Conservation (phyloP, 257 asterid species). For the Solanum ahanhuiri region DNA sequence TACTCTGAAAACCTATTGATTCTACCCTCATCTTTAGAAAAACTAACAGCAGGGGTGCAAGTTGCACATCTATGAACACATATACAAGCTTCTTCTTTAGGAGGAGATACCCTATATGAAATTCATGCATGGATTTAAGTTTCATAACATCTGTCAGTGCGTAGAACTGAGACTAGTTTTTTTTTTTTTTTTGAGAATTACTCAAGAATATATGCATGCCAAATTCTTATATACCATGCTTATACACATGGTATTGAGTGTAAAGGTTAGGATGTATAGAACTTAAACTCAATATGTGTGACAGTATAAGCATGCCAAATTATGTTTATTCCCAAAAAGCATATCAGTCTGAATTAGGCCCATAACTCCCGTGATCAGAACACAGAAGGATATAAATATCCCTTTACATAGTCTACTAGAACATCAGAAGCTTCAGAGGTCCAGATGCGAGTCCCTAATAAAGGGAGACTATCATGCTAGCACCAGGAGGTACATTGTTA, state of each 20-base stretch:
- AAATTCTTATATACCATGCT: background rate
- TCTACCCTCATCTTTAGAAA: background rate
- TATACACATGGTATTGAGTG: background rate
- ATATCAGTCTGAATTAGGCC: background rate
- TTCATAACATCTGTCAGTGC: background rate
- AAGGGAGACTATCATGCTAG: background rate
- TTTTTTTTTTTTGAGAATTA: too few species aligned
- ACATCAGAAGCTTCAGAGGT: background rate
- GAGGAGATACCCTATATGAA: background rate
- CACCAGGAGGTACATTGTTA: background rate
- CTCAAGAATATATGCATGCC: background rate
- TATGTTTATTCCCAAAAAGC: background rate
- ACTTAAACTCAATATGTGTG: background rate
- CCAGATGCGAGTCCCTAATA: background rate
- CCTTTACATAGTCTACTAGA: background rate
- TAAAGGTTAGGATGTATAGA: background rate
- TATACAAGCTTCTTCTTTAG: background rate
- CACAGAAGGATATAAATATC: background rate
- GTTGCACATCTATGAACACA: background rate
- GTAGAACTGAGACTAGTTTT: background rate
- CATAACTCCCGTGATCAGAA: background rate
- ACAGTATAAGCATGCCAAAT: background rate
- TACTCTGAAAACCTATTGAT: background rate
- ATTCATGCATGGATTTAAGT: background rate
- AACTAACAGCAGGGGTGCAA: background rate